phyloP scores from a whole-genome alignment of 345 rosid species.

The Salix suchowensis region DNA sequence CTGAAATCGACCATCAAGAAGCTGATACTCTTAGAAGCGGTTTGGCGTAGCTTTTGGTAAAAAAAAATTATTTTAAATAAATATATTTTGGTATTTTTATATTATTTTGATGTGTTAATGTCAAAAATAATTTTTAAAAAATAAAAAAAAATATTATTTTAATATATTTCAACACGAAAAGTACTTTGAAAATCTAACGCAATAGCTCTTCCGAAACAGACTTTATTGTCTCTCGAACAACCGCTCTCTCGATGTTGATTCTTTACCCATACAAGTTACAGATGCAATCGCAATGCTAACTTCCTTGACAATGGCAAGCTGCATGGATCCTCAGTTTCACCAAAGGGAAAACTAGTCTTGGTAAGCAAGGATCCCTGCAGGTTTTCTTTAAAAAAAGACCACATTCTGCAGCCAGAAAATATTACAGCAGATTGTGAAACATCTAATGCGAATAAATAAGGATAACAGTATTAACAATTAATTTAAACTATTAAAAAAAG shows the following conservation, averaged over 20 bases:
- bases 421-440: neutral
- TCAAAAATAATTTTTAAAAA: too few relatives aligned
- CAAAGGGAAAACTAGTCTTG: neutral
- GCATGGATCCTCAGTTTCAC: neutral
- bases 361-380: neutral
- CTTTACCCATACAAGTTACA: neutral
- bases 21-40: neutral
- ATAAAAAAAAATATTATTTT: too few relatives aligned
- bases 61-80: too few relatives aligned
- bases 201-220: too few relatives aligned
- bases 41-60: too few relatives aligned
- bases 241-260: neutral
- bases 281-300: neutral
- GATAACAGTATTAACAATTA: neutral
- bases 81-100: too few relatives aligned
- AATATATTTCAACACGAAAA: too few relatives aligned
- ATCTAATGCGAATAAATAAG: neutral
- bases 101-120: too few relatives aligned
- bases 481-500: neutral
- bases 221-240: neutral
- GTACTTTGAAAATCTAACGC: fast-evolving
- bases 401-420: neutral
- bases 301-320: neutral
- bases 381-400: neutral
- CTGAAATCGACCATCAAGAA: neutral